Evolutionary conservation across 176 grass and related monocot genomes (phyloP), one percentile per base, ranked within the genome.

Genomic region (Juncus inflexus): DNA sequence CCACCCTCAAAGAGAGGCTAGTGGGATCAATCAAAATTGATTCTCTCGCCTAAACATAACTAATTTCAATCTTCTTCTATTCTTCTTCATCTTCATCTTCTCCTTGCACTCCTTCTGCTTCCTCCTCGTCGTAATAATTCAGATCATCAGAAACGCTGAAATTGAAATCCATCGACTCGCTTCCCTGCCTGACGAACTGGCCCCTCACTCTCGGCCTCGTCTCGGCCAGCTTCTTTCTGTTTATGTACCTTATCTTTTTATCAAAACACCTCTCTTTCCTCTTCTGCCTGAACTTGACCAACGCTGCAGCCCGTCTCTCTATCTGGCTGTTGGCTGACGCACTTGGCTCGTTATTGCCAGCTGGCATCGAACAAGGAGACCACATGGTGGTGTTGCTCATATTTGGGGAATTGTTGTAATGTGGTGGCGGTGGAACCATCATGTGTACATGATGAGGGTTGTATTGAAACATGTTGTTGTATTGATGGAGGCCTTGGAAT

Each of bases 181-280:
- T 70, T 64, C 70, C 41, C 38, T 89, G 85, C 56, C 89, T 86
- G 55, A 91, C 94, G 72, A 97, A 97, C n/a, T 97, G 94, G 12
- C 94, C 94, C 64, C 85, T 76, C 35, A 97, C 78, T 59, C 88
- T 89, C 3, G 72, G 94, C 80, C 94, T 92, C 2, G 78, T 89
- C 67, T 97, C 85, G 50, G 94, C 94, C 61, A 92, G 77, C 62
- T 75, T 82, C 77, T 97, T 97, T 43, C 88, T 37, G 60, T 89
- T 97, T 43, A 80, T 74, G 74, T 97, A 97, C 53, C 94, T 89
- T 64, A 97, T 90, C 61, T 97, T 97, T 82, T 97, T 97, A 64
- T 97, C 85, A 64, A 97, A 97, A 62, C 94, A 92, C 7, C 85
- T 83, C 5, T 89, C 88, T 63, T 92, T 97, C 58, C 88, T 84